Base-by-base conservation (phyloP, 116 monocot species). In the Posidonia oceanica region DNA sequence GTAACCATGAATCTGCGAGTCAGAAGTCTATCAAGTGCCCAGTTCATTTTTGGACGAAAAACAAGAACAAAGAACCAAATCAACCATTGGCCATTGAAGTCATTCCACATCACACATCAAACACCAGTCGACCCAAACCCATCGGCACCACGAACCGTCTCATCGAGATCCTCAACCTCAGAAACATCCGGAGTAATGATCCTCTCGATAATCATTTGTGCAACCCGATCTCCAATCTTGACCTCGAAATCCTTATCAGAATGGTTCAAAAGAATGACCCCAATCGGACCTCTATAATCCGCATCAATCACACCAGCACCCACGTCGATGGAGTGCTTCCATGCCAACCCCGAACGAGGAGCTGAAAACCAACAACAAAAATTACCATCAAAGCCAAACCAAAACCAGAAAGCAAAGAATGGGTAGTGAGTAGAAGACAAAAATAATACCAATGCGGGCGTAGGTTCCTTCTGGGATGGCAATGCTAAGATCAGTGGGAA, bases 301-400 rank as follows among this genome's bases (percentile, higher is more conserved):
- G 87, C 97, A 44, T 97, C 92, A 52, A 97, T 85, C 76, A 96
- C 96, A 3, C 91, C 92, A 0, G 91, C 96, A 21, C 91, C 92
- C 1, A 91, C 92, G 67, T 87, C 91, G 38, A 96, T 96, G 52
- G 91, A 89, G 61, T 89, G 92, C 85, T 92, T 92, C 97, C 88
- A 87, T 36, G 92, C 71, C 75, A 97, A 74, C 14, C 96, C 96
- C 3, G 96, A 96, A 21, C 96, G 64, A 6, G 91, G 87, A 48
- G 96, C 91, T 94, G 14, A 76, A 77, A 29, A 29, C 29, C 17
- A 40, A 62, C 36, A 5, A 58, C 39, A 70, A 1, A 39, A 77
- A 61, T 13, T 7, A 14, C 17, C 56, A 14, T n/a, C 23, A 4
- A 61, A 66, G 39, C 14, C 3, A 17, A 41, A 68, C 56, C 3